These are phyloP conservation scores for Clonostachys sp. DNA, from an alignment of 2,329 filamentous ascomycete genomes.

Conservation along the genomic window DNA sequence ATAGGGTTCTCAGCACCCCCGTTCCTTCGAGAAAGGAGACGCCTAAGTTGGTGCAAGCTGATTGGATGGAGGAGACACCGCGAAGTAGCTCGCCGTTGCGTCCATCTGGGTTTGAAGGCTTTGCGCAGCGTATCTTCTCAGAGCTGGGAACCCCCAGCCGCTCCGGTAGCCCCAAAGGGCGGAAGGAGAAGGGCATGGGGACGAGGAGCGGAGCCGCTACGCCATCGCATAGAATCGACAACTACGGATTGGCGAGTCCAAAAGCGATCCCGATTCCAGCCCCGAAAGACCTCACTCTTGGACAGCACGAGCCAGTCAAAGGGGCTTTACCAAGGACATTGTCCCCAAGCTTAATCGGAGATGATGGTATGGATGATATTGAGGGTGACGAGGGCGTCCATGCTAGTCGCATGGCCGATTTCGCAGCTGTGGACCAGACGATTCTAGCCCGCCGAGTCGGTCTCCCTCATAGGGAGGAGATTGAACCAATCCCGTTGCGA, in stretches of 20 bases:
- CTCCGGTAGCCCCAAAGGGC: constrained; percentile 41
- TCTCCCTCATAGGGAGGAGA: constrained; percentile 29
- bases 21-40: constrained; percentile 19
- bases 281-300: constrained; percentile 31
- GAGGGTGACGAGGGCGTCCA: background rate
- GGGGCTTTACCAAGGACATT: constrained; percentile 28
- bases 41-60: constrained; percentile 9
- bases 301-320: constrained; percentile 22
- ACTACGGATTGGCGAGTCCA: constrained; percentile 12
- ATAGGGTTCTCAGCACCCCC: constrained; percentile 35
- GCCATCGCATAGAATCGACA: constrained; percentile 9
- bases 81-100: constrained; percentile 47
- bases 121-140: constrained; percentile 58
- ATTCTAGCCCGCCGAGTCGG: constrained; percentile 53
- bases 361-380: constrained; percentile 6
- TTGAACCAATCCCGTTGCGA: constrained; percentile 42
- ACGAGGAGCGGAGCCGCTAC: constrained; percentile 19
- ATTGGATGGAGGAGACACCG: constrained; percentile 33
- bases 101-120: constrained; percentile 52
- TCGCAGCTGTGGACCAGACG: constrained; percentile 59
- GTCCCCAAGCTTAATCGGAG: constrained; percentile 29
- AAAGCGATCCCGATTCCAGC: constrained; percentile 28
- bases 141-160: constrained; percentile 52
- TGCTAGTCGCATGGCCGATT: constrained; percentile 34
- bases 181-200: constrained; percentile 34